phyloP scores from a whole-genome alignment of 768 basidiomycete species.

The Pleurotus salmoneostramineus region DNA sequence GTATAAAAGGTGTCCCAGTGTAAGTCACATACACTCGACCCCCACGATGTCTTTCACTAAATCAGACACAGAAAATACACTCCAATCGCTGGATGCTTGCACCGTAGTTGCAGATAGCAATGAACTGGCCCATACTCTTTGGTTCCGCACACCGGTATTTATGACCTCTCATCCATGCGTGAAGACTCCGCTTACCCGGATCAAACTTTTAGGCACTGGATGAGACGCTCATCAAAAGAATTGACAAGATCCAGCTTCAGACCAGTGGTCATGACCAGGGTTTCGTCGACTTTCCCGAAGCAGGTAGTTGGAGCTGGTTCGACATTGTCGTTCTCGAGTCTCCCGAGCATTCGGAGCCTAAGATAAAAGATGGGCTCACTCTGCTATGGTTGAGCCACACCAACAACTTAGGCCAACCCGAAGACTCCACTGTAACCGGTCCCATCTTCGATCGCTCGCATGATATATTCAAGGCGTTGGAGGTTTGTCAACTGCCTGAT shows the following conservation, averaged over 20 bases:
- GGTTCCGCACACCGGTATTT: not conserved
- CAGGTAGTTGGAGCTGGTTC: constrained; percentile 28
- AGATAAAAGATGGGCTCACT: constrained; percentile 19
- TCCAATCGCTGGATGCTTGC: not conserved
- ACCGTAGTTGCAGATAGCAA: not conserved
- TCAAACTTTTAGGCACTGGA: constrained; percentile 16
- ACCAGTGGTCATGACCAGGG: constrained; percentile 22
- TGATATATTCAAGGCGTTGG: constrained; percentile 16
- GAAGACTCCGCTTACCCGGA: not conserved
- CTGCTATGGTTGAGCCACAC: constrained; percentile 26
- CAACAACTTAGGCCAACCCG: constrained; percentile 11
- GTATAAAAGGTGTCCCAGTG: no score
- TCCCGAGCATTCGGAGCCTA: constrained; percentile 16
- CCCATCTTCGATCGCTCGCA: constrained; percentile 13
- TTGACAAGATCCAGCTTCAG: constrained; percentile 23
- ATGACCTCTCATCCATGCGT: not conserved
- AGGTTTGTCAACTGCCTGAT: constrained; percentile 10
- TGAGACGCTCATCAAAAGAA: constrained; percentile 15
- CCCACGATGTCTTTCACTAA: no score
- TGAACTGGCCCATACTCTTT: not conserved
- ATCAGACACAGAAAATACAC: no score
- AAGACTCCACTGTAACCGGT: constrained; percentile 15
- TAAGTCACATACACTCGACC: no score
- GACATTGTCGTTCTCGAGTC: constrained; percentile 25
- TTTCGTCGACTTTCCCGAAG: constrained; percentile 10